phyloP scores from a whole-genome alignment of 2,329 filamentous ascomycete genomes.

The Cytospora piceicola region DNA sequence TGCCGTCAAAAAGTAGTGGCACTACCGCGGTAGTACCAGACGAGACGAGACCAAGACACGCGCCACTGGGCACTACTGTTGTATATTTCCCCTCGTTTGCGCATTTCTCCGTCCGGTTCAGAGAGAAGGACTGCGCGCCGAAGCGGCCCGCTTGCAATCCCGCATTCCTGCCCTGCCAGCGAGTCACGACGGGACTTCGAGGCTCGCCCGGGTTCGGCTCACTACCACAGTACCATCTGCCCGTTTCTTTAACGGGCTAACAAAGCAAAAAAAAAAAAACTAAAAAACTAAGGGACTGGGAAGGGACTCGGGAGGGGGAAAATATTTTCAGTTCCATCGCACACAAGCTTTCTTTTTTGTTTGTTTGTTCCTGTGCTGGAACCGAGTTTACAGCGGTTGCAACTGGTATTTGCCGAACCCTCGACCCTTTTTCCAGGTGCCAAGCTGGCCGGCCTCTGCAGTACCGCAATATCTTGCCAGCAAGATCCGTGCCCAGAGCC shows the following conservation, averaged over 20 bases:
- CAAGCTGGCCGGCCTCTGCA: not conserved
- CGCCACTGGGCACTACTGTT: constrained; percentile 17
- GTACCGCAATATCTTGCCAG: not conserved
- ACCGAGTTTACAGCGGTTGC: not conserved
- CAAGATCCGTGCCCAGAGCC: not conserved
- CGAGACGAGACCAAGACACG: constrained; percentile 18
- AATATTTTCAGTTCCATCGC: not conserved
- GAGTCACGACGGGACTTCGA: not conserved
- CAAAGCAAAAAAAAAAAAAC: no score
- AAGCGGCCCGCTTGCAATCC: constrained; percentile 25
- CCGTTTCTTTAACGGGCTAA: not conserved
- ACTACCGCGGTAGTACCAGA: constrained; percentile 11
- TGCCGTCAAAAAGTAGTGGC: constrained; percentile 12
- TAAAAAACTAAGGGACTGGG: no score
- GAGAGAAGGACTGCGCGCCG: constrained; percentile 25
- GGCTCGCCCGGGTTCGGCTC: constrained; percentile 5
- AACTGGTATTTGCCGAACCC: not conserved
- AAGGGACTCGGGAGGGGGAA: not conserved
- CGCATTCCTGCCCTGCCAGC: constrained; percentile 17
- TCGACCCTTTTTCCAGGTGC: not conserved
- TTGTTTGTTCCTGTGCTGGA: not conserved
- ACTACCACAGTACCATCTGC: not conserved
- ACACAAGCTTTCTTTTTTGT: not conserved
- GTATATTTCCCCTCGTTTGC: constrained; percentile 6
- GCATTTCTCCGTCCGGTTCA: constrained; percentile 23